Conservation (phyloP, 495 filamentous ascomycete genomes). For the Bombardia bombarda region DNA sequence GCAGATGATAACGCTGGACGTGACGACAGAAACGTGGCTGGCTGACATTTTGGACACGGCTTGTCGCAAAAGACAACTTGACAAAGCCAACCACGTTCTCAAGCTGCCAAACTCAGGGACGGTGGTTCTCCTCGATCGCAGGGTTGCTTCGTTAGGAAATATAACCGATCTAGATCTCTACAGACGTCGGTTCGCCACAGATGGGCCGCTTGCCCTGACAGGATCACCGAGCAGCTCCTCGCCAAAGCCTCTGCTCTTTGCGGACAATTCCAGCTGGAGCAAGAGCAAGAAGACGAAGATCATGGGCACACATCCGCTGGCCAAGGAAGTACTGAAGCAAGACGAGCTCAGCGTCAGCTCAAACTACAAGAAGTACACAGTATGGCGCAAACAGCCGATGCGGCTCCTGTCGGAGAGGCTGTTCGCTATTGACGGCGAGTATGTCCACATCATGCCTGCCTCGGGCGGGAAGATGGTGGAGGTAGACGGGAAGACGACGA, state of each 20-base stretch:
- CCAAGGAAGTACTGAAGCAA: slow-evolving; percentile 57
- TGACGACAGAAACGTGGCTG: slow-evolving; percentile 89
- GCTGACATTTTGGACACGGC: slow-evolving; percentile 88
- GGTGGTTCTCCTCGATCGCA: slow-evolving; percentile 73
- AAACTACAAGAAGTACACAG: slow-evolving; percentile 78
- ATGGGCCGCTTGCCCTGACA: slow-evolving; percentile 64
- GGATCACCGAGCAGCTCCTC: slow-evolving; percentile 75
- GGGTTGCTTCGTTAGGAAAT: slow-evolving; percentile 79
- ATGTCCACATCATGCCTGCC: slow-evolving; percentile 85
- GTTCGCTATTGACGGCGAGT: slow-evolving; percentile 87
- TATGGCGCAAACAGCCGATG: slow-evolving; percentile 91
- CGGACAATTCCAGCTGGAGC: slow-evolving; percentile 46
- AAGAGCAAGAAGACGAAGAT: slow-evolving; percentile 61
- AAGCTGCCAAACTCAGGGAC: slow-evolving; percentile 80
- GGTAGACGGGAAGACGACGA: slow-evolving; percentile 71
- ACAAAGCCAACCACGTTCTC: slow-evolving; percentile 82
- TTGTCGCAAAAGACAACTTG: slow-evolving; percentile 80
- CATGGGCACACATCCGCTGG: slow-evolving; percentile 64
- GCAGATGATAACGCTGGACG: slow-evolving; percentile 66
- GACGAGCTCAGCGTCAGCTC: slow-evolving; percentile 57
- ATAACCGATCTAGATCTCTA: slow-evolving; percentile 79
- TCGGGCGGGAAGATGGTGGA: slow-evolving; percentile 49
- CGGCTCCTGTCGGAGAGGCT: slow-evolving; percentile 79
- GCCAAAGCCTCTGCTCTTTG: slow-evolving; percentile 66
- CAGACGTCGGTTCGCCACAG: slow-evolving; percentile 74